A percentile compares a stretch with the other conserved stretches of the same genome.
Evolutionary conservation across 2,329 filamentous ascomycete species (phyloP).

Genomic region (Colletotrichum trifolii): DNA sequence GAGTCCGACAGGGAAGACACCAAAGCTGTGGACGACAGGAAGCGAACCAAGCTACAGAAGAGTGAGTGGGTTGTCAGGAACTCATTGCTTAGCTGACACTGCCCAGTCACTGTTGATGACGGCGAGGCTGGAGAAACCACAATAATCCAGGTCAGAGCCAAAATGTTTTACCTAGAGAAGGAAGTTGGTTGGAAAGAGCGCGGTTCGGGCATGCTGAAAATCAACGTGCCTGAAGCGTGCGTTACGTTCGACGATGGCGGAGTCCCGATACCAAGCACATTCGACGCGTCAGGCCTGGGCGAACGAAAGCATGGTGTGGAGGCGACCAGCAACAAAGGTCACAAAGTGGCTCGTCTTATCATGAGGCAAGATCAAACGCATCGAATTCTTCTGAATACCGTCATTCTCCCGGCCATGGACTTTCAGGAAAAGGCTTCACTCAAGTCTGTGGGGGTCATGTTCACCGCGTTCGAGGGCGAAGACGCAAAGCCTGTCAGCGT

Average conservation of each 20-base stretch:
- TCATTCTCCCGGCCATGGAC: constrained; percentile 80
- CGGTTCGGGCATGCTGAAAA: constrained; percentile 83
- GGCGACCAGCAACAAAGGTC: constrained; percentile 36
- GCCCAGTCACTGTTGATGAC: constrained; percentile 77
- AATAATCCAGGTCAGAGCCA: constrained; percentile 79
- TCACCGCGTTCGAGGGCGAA: constrained; percentile 70
- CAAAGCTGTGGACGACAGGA: constrained; percentile 68
- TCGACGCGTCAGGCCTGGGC: constrained; percentile 65
- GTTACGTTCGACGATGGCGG: constrained; percentile 66
- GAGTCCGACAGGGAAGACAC: constrained; percentile 65
- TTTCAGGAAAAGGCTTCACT: constrained; percentile 82
- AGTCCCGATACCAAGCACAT: constrained; percentile 61
- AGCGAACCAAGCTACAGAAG: constrained; percentile 74
- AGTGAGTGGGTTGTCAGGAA: constrained; percentile 60
- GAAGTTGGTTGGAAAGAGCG: constrained; percentile 88
- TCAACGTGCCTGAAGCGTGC: constrained; percentile 76
- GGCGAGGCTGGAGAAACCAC: constrained; percentile 88
- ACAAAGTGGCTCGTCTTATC: constrained; percentile 76
- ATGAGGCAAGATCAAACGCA: constrained; percentile 93
- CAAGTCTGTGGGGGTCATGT: constrained; percentile 76
- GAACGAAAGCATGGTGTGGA: constrained; percentile 49
- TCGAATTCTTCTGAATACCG: constrained; percentile 86
- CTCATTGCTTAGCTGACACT: constrained; percentile 41
- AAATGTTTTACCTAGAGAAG: constrained; percentile 83
- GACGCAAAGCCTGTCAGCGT: constrained; percentile 67